A percentile compares a stretch with the other conserved stretches of the same genome.
phyloP scores from a whole-genome alignment of 306 rosid genomes.

The Vigna radiata region DNA sequence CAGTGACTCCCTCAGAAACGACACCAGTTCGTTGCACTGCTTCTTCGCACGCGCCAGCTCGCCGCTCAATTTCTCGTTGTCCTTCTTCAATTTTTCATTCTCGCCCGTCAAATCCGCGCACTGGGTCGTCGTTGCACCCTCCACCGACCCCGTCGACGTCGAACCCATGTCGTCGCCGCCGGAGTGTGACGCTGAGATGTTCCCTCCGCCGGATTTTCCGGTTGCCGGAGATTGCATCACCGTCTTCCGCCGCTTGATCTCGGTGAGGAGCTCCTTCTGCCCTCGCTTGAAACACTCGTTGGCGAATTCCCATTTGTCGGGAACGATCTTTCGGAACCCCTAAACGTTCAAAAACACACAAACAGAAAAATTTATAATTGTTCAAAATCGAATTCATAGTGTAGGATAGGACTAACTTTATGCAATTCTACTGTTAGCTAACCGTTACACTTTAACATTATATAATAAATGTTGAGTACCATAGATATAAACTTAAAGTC shows the following conservation, averaged over 20 bases:
- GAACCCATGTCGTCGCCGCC: slow-evolving; percentile 81
- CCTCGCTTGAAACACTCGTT: slow-evolving; percentile 80
- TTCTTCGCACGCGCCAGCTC: slow-evolving; percentile 66
- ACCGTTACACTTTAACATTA: neutral
- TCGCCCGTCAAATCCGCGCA: slow-evolving; percentile 58
- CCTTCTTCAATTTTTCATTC: slow-evolving; percentile 71
- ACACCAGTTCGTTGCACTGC: slow-evolving; percentile 70
- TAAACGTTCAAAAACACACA: slow-evolving; percentile 28
- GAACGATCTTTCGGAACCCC: slow-evolving; percentile 88
- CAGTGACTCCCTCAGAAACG: slow-evolving; percentile 55
- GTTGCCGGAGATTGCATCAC: neutral
- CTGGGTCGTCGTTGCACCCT: slow-evolving; percentile 52
- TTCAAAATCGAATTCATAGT: neutral
- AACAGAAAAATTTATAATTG: neutral
- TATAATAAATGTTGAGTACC: too few species aligned
- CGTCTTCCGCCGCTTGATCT: slow-evolving; percentile 77
- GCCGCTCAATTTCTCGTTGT: slow-evolving; percentile 66
- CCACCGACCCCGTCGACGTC: slow-evolving; percentile 71
- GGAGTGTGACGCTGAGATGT: slow-evolving; percentile 53
- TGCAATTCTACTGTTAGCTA: too few species aligned
- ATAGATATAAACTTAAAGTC: too few species aligned
- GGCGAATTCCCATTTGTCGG: slow-evolving; percentile 95
- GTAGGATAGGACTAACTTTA: too few species aligned
- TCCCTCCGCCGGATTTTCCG: slow-evolving; percentile 48
- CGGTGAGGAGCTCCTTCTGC: slow-evolving; percentile 59